phyloP scores from a whole-genome alignment of 75 land plant genomes.

The Picea sitchensis region DNA sequence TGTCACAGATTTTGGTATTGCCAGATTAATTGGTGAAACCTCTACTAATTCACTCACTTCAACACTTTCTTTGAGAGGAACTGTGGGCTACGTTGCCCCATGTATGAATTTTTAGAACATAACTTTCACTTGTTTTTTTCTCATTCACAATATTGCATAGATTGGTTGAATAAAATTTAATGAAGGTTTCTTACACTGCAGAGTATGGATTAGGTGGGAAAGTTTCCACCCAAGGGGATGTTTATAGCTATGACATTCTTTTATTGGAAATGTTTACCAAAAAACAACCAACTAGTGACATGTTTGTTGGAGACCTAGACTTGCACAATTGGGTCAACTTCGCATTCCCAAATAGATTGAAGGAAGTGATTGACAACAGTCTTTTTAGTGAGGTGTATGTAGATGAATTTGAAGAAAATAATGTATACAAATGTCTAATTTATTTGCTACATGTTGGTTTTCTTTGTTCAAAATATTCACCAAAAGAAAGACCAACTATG shows the following conservation, averaged over 20 bases:
- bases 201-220: constrained; percentile 18
- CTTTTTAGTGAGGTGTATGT: neutral
- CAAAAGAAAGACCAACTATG: constrained; percentile 33
- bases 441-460: constrained; percentile 18
- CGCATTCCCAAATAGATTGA: neutral
- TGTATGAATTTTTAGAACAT: neutral
- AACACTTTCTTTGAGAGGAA: neutral
- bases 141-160: neutral
- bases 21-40: neutral
- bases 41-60: neutral
- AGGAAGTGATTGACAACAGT: neutral
- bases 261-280: constrained; percentile 28
- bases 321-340: neutral
- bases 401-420: neutral
- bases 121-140: neutral
- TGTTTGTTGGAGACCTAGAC: neutral
- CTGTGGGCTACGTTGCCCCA: constrained; percentile 3
- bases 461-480: constrained; percentile 23
- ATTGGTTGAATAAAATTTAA: neutral
- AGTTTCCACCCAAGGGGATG: constrained; percentile 24
- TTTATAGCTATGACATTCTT: constrained; percentile 33
- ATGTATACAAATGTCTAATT: neutral
- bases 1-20: constrained; percentile 6
- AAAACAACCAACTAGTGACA: neutral
- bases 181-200: constrained; percentile 3